Base-by-base conservation (phyloP, 352 stramenopile species). In the Phytophthora aleatoria region DNA sequence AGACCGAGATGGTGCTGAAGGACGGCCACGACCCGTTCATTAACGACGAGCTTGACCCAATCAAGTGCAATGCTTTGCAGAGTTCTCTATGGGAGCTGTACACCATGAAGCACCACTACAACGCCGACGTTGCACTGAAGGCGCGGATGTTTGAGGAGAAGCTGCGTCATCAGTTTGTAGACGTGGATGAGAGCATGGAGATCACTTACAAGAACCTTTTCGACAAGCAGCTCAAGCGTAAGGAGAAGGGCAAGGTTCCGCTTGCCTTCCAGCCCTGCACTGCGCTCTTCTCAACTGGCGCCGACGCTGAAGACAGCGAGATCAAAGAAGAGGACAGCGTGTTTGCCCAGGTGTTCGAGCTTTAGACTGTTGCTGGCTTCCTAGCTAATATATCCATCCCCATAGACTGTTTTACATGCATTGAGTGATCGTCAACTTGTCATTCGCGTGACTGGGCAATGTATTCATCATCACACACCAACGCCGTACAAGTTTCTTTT, bases 81-180 rank as follows among this genome's bases (percentile, higher is more conserved):
- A 98, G 87, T 55, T 98, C 90, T 33, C 71, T 99, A 31, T 99
- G 96, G 96, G 97, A 99, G 76, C 73, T 99, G 30, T 78, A 87
- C 51, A 96, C 92, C 13, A 91, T 99, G 73, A 91, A 94, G 71
- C 72, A 91, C 24, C 97, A 99, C 79, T 99, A 98, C 74, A 97
- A 98, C 73, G 91, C 93, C 30, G 89, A 96, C 12, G 92, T 99
- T 12, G 83, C 88, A 9, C 81, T 87, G 33, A 84, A 98, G 61
- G 97, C 95, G 26, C 89, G 90, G 71, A 90, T 96, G 28, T 92
- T 98, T 53, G 94, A 97, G 50, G 85, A 93, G 70, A 92, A 92
- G 60, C 67, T 94, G 58, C 85, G 85, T 6, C 64, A 79, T 15
- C 80, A 91, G 66, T 93, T 95, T 59, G 52, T 95, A 7, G 82